Percentiles rank a stretch among this genome's conserved stretches.
Conservation (phyloP, 1,139 yeast species). For the Magnusiomyces sp. region DNA sequence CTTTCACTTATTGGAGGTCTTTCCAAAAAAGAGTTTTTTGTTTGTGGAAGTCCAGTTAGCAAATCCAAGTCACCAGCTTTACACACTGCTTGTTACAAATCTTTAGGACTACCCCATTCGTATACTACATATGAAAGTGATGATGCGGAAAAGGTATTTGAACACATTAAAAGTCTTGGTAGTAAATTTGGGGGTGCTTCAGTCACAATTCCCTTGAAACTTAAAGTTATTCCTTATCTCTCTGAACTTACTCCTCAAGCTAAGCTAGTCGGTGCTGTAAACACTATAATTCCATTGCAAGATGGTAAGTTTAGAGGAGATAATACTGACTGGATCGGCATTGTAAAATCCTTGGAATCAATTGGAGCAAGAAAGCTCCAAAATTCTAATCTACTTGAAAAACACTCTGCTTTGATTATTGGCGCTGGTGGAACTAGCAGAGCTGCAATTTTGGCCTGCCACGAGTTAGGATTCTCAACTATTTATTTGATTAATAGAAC, state of each 20-base stretch:
- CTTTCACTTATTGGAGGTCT: slow-evolving; percentile 55
- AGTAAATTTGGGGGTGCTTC: slow-evolving; percentile 77
- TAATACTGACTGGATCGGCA: slow-evolving; percentile 95
- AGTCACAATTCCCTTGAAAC: slow-evolving; percentile 82
- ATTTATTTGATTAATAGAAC: slow-evolving; percentile 84
- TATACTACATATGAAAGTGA: slow-evolving; percentile 64
- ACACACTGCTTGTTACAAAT: slow-evolving; percentile 68
- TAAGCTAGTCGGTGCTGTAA: slow-evolving; percentile 77
- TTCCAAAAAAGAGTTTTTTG: slow-evolving; percentile 52
- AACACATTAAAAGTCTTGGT: slow-evolving; percentile 41
- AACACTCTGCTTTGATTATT: slow-evolving; percentile 44
- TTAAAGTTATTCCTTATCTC: slow-evolving; percentile 63
- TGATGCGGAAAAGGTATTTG: slow-evolving; percentile 45
- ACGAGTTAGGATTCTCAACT: slow-evolving; percentile 63
- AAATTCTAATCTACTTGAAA: slow-evolving; percentile 11
- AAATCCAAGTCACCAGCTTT: slow-evolving; percentile 86
- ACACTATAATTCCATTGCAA: slow-evolving; percentile 62
- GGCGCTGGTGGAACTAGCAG: slow-evolving; percentile 99
- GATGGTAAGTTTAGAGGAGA: slow-evolving; percentile 62
- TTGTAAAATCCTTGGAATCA: slow-evolving; percentile 54
- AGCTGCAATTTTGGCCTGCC: slow-evolving; percentile 87
- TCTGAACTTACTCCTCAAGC: slow-evolving; percentile 60
- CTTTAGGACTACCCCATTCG: slow-evolving; percentile 68
- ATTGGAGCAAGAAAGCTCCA: slow-evolving; percentile 39
- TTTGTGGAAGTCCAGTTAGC: slow-evolving; percentile 73